Conservation (phyloP, 2,329 filamentous ascomycete species). For the Cladosporium sp. region DNA sequence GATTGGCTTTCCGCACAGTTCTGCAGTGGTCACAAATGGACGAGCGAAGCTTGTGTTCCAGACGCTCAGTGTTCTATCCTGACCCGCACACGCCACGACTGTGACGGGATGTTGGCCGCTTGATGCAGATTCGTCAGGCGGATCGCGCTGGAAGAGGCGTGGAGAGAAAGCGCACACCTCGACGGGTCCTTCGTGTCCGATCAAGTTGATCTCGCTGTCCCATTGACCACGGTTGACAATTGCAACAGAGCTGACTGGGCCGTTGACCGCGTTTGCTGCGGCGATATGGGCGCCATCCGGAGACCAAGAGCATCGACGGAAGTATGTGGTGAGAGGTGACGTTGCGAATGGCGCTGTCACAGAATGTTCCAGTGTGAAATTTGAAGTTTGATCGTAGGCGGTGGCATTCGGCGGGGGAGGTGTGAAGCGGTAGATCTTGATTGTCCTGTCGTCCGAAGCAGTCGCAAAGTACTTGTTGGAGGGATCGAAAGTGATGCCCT, state of each 20-base stretch:
- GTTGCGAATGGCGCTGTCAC: constrained; percentile 85
- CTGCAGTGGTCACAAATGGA: constrained; percentile 86
- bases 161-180: constrained; percentile 98
- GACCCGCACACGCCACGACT: constrained; percentile 93
- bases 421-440: constrained; percentile 95
- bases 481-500: constrained; percentile 97
- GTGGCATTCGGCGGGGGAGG: constrained; percentile 88
- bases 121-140: constrained; percentile 49
- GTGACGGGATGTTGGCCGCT: constrained; percentile 65
- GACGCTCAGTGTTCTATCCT: constrained; percentile 92
- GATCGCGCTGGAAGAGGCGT: constrained; percentile 76
- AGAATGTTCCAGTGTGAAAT: constrained; percentile 92
- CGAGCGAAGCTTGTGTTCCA: constrained; percentile 97
- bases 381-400: constrained; percentile 92
- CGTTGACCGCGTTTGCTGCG: constrained; percentile 94
- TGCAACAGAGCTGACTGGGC: constrained; percentile 93
- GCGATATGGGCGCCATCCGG: constrained; percentile 97
- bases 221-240: constrained; percentile 90
- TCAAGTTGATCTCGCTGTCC: constrained; percentile 96
- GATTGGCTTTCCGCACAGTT: constrained; percentile 86
- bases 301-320: constrained; percentile 94
- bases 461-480: constrained; percentile 99
- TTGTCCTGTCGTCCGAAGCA: constrained; percentile 92
- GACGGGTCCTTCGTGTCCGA: constrained; percentile 94
- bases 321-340: constrained; percentile 94